Percentiles rank a stretch among this genome's conserved stretches.
Evolutionary conservation across 495 filamentous ascomycete species (phyloP).

Genomic region (Patellaria atrata): DNA sequence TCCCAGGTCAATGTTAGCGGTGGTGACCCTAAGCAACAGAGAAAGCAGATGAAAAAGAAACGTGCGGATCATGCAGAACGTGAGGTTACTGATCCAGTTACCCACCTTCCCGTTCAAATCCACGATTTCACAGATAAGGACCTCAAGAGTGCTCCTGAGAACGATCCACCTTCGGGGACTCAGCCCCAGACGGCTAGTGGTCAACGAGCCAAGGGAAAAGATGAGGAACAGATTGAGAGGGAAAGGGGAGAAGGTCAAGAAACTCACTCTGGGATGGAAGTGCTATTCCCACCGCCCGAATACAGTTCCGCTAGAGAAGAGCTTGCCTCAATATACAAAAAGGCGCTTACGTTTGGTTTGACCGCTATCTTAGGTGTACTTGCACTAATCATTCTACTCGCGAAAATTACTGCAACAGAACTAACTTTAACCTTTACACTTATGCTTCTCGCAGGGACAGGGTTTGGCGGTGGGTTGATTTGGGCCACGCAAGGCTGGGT

Average conservation of each 20-base stretch:
- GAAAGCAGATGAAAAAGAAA: conserved; percentile 40
- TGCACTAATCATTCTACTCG: conserved; percentile 14
- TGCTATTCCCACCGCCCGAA: conserved; percentile 48
- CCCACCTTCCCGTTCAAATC: conserved; percentile 48
- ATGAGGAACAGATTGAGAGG: conserved; percentile 28
- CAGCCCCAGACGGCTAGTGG: conserved; percentile 33
- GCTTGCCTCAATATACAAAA: conserved; percentile 33
- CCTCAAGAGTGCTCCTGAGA: conserved; percentile 39
- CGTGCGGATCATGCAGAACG: conserved; percentile 35
- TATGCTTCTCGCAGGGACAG: conserved; percentile 19
- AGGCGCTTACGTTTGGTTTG: conserved; percentile 32
- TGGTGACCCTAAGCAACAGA: conserved; percentile 40
- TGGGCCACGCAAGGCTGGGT: conserved; percentile 38
- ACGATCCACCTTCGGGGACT: conserved; percentile 33
- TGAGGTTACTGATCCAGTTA: conserved; percentile 59
- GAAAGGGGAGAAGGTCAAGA: conserved; percentile 36
- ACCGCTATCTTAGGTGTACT: conserved; percentile 20
- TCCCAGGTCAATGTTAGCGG: conserved; percentile 33
- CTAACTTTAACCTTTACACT: conserved; percentile 8
- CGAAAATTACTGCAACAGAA: conserved; percentile 12
- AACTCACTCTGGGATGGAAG: conserved; percentile 36
- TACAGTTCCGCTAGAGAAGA: conserved; percentile 35
- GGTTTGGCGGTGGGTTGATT: conserved; percentile 26
- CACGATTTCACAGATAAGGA: conserved; percentile 50
- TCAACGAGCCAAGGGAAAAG: conserved; percentile 32